Evolutionary conservation across 495 filamentous ascomycete genomes (phyloP), one percentile per base, ranked within the genome.

Genomic region (Xylaria palmicola): DNA sequence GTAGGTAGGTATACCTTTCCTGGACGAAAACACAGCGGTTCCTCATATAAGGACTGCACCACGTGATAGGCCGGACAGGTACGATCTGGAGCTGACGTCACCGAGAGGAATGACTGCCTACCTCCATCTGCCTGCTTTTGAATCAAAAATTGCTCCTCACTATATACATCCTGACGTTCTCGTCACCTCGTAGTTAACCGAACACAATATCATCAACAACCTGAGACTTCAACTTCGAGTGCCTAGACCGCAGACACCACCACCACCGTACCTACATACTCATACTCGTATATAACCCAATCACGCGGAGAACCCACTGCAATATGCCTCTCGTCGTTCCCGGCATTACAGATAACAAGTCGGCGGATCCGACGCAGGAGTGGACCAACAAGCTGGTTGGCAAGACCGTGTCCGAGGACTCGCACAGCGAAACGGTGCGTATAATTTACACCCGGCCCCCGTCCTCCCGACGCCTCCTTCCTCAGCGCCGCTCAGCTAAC

Each of bases 321-420:
- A 88, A 68, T 40, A 93, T 93, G 90, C 90, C 90, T 80, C 89
- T 93, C 75, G 86, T 93, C 68, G 84, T 92, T 17, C 90, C 90
- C 13, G 88, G 85, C 68, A 76, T 92, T 76, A 71, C 67, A 62
- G 83, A 79, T 68, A 81, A 78, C 73, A n/a, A n/a, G n/a, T 70
- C 75, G 10, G 51, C 39, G 30, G 78, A 82, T 67, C 72, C 77
- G 70, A 85, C 85, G 62, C 75, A 82, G 39, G 83, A 88, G 62
- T 93, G 90, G 90, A 74, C 74, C 41, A 84, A 80, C 72, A 90
- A 91, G 80, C 78, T 93, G 15, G 83, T 87, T 52, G 90, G 90
- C 61, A 93, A 93, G 85, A 90, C 84, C 5, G 62, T 81, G 5
- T 67, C 64, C 15, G 79, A 82, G 0, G 62, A 69, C 27, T 45